Evolutionary conservation across 2,329 filamentous ascomycete genomes (phyloP), one percentile per base, ranked within the genome.

Genomic region (Phialophora macrospora): DNA sequence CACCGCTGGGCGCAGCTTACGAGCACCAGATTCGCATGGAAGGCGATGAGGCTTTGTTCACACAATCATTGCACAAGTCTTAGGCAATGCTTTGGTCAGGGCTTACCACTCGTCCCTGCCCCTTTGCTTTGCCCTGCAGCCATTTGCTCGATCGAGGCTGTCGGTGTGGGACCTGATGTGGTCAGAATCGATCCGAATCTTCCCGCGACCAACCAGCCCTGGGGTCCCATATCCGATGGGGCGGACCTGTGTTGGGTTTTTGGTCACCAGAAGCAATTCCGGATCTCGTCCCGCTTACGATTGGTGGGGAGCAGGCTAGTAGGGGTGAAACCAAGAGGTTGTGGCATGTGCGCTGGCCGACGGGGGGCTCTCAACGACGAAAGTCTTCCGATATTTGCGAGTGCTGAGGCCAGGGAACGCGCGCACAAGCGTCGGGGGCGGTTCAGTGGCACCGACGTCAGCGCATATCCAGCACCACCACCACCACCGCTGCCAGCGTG

Each of bases 51-150:
- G 26, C 57, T 51, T 14, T 32, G 52, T 30, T n/a, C 26, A 51
- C 20, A 3, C 22, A 24, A 51, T 22, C 5, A 60, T 26, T n/a
- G 32, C 14, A 44, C 38, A 22, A 26, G 55, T 28, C 48, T 61
- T 55, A 28, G 20, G 30, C 59, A 54, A 61, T 55, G 49, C 48
- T 61, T 55, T 4, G 28, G 49, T 61, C 59, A 61, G 59, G 59
- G 32, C 59, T 54, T n/a, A 14, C 22, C 24, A 20, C 49, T 54
- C 32, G 57, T 52, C 9, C 22, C 12, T 24, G 26, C 5, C 38
- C 20, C 38, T 44, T 44, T 44, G 14, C 38, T n/a, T n/a, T 44
- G 48, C 26, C n/a, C 26, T 44, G 34, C 46, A 4, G 7, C 44
- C 20, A 20, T 28, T 38, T 28, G 4, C 34, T 26, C 4, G 34